Conservation (phyloP, 192 early-diverging fungal species). For the Dispira parvispora region DNA sequence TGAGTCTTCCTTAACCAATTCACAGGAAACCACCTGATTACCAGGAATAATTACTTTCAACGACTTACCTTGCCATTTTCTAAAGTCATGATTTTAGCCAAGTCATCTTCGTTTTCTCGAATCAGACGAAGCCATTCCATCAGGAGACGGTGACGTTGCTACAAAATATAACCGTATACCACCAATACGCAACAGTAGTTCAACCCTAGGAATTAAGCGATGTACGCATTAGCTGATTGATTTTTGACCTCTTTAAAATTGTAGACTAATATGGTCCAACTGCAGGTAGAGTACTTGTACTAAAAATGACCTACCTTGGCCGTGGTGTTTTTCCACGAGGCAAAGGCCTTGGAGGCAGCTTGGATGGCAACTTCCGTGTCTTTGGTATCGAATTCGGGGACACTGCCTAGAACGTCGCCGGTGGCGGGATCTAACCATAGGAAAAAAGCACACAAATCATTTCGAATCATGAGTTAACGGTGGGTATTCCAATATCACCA, state of each 20-base stretch:
- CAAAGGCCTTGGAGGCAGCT: constrained; percentile 38
- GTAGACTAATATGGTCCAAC: neutral
- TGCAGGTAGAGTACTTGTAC: neutral
- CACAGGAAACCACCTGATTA: constrained; percentile 8
- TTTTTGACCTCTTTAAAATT: neutral
- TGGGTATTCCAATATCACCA: neutral
- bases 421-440: constrained; percentile 37
- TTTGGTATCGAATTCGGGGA: constrained; percentile 42
- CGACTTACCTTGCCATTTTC: constrained; percentile 55
- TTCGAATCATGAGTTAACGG: neutral
- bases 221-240: neutral
- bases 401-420: constrained; percentile 36
- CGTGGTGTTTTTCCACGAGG: constrained; percentile 40
- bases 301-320: constrained; percentile 23
- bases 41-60: constrained; percentile 12
- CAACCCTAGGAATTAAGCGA: neutral
- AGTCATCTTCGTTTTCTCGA: constrained; percentile 45
- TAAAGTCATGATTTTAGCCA: constrained; percentile 64
- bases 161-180: constrained; percentile 6
- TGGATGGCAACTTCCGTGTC: constrained; percentile 40
- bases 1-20: neutral
- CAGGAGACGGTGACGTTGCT: constrained; percentile 31
- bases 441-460: neutral
- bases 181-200: neutral
- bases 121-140: constrained; percentile 49